Percentiles rank a stretch among this genome's conserved stretches.
phyloP scores from a whole-genome alignment of 306 rosid species.

The Sicyos baderoa region DNA sequence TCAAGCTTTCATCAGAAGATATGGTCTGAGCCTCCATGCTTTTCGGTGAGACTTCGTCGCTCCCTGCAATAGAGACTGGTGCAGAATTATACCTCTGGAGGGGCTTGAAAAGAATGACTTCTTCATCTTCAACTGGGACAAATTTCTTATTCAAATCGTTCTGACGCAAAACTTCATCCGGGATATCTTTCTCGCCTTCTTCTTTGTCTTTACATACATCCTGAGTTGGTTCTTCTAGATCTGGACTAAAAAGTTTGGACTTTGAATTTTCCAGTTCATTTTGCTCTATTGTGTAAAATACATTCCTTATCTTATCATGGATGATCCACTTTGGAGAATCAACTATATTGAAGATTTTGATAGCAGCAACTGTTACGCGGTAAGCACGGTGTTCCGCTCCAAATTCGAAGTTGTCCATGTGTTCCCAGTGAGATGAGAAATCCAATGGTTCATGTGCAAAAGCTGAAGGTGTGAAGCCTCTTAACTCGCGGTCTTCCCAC shows the following conservation, averaged over 20 bases:
- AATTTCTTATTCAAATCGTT: constrained; percentile 27
- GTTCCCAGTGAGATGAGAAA: constrained; percentile 49
- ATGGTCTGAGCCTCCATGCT: constrained; percentile 30
- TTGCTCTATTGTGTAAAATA: constrained; percentile 26
- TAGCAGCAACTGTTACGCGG: constrained; percentile 57
- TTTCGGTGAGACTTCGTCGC: constrained; percentile 34
- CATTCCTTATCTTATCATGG: constrained; percentile 30
- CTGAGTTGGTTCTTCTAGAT: constrained; percentile 18
- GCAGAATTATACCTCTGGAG: constrained; percentile 73
- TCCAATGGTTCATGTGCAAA: constrained; percentile 43
- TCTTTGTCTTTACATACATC: constrained; percentile 16
- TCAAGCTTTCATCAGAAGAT: constrained; percentile 67
- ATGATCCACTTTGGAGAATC: constrained; percentile 45
- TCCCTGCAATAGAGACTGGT: constrained; percentile 37
- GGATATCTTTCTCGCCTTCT: constrained; percentile 25
- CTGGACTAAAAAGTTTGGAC: constrained; percentile 22
- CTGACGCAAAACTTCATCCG: constrained; percentile 22
- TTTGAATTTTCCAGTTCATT: constrained; percentile 29
- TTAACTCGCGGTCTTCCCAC: constrained; percentile 94
- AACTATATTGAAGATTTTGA: constrained; percentile 45
- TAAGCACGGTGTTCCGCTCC: constrained; percentile 43
- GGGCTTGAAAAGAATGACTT: constrained; percentile 90
- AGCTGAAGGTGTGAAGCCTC: constrained; percentile 66
- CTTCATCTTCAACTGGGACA: constrained; percentile 60
- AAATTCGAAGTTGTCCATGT: constrained; percentile 40